A percentile compares a stretch with the other conserved stretches of the same genome.
phyloP scores from a whole-genome alignment of 1,139 yeast species.

The Diutina scorzettiae region DNA sequence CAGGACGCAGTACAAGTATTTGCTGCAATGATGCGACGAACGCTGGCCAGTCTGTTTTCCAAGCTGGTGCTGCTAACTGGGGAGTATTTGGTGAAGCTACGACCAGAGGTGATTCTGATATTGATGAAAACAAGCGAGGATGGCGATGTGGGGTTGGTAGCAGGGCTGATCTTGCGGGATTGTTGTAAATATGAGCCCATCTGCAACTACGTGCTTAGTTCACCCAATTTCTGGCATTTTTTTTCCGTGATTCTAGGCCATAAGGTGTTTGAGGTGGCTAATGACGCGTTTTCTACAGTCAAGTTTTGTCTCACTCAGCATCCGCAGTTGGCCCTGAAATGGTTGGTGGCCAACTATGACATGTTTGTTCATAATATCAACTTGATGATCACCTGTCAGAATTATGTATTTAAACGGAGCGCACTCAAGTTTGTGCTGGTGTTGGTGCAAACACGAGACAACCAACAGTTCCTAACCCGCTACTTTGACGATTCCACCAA shows the following conservation, averaged over 20 bases:
- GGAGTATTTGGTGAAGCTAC: slow-evolving; percentile 53
- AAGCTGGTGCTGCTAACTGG: slow-evolving; percentile 73
- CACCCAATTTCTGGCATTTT: slow-evolving; percentile 64
- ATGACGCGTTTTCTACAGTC: slow-evolving; percentile 76
- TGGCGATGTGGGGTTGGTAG: slow-evolving; percentile 59
- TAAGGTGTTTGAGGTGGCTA: slow-evolving; percentile 77
- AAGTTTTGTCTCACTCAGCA: slow-evolving; percentile 61
- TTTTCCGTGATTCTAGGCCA: slow-evolving; percentile 62
- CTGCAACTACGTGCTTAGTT: slow-evolving; percentile 42
- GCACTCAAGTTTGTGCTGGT: slow-evolving; percentile 69
- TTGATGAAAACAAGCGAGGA: slow-evolving; percentile 63
- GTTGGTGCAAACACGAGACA: slow-evolving; percentile 62
- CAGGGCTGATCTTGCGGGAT: slow-evolving; percentile 76
- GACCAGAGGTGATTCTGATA: slow-evolving; percentile 51
- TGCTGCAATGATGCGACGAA: slow-evolving; percentile 62
- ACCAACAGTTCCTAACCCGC: slow-evolving; percentile 58
- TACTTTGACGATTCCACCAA: slow-evolving; percentile 78
- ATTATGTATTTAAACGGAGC: slow-evolving; percentile 89
- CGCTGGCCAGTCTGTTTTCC: slow-evolving; percentile 12
- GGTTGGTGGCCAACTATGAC: slow-evolving; percentile 43
- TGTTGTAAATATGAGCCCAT: slow-evolving; percentile 72
- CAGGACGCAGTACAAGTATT: slow-evolving; percentile 72
- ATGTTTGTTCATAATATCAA: slow-evolving; percentile 53
- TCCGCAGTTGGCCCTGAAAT: slow-evolving; percentile 56
- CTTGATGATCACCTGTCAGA: slow-evolving; percentile 57